phyloP scores from a whole-genome alignment of 2,329 filamentous ascomycete species.

The Chrysoporthe austroafricana region DNA sequence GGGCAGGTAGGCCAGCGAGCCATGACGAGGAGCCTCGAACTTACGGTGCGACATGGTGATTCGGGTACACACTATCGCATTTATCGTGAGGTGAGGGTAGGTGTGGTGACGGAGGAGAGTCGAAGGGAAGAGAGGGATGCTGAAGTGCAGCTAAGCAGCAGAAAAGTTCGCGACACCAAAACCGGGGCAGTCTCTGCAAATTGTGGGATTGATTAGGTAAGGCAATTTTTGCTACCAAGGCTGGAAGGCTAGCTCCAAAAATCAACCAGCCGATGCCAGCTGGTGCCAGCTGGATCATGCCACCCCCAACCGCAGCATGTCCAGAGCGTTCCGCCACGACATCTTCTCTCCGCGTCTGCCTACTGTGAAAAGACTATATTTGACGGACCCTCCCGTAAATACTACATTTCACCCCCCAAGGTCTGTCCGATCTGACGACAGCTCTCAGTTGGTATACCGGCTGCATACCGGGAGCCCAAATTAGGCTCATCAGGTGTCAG shows the following conservation, averaged over 20 bases:
- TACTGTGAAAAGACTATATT: neutral
- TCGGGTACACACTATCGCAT: conserved; percentile 25
- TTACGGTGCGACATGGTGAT: conserved; percentile 55
- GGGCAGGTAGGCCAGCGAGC: conserved; percentile 85
- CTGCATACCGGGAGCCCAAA: neutral
- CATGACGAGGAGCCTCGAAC: conserved; percentile 89
- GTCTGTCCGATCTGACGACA: neutral
- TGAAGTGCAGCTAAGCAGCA: conserved; percentile 17
- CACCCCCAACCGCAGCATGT: neutral
- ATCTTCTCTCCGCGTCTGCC: neutral
- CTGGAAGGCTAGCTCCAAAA: neutral
- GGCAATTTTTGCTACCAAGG: neutral
- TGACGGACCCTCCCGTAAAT: neutral
- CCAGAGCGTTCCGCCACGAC: neutral
- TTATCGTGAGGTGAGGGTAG: conserved; percentile 25
- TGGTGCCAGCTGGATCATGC: neutral
- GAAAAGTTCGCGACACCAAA: conserved; percentile 20
- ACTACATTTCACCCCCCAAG: neutral
- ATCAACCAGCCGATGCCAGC: conserved; percentile 9
- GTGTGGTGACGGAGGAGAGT: conserved; percentile 19
- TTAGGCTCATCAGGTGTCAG: neutral
- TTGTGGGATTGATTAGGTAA: conserved; percentile 25
- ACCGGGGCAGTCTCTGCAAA: conserved; percentile 17
- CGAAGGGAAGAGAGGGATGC: neutral
- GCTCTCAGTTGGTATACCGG: neutral